Evolutionary conservation across 164 flowering plant genomes (phyloP), one percentile per base, ranked within the genome.

Genomic region (Nelumbo lutea): DNA sequence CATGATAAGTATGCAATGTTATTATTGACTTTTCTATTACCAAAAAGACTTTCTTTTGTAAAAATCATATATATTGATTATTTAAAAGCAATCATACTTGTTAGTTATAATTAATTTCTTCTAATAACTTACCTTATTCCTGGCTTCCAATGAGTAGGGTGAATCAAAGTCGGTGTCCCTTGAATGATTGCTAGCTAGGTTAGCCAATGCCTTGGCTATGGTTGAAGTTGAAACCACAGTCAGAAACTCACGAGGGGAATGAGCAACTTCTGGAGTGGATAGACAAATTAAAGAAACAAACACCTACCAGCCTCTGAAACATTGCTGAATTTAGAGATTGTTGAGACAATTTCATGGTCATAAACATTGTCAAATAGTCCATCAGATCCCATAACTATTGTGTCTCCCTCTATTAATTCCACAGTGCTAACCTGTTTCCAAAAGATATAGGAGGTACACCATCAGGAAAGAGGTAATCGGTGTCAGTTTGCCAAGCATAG

Each of bases 291-390:
- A 75, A 1, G 6, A 14, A 50, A 27, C 15, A 57, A 70, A 45
- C 44, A 51, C 68, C 43, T 85, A 91, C 97, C 98, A 80, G 91
- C 84, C 68, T 84, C 88, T 56, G 72, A 58, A 68, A 81, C 96
- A 79, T 87, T 81, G 38, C 62, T 72, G 67, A 73, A 50, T 47
- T 65, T 69, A 60, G 81, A 72, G 39, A 83, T 70, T 62, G 79
- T 79, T 46, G 89, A 79, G 59, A 86, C 76, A 67, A 91, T 88
- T 75, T 94, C 97, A 61, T 77, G 79, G 78, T 91, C 96, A 64
- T 81, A 94, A 56, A 88, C 84, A 79, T 94, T 94, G 69, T 94
- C 98, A 71, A 94, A 93, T 38, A 94, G 88, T 27, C 98, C 98
- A 70, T 94, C 98, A 11, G 98, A 90, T 45, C 96, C 98, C 97